Base-by-base conservation (phyloP, 73 alveolate genomes). In the Paraurostyla sp. region DNA sequence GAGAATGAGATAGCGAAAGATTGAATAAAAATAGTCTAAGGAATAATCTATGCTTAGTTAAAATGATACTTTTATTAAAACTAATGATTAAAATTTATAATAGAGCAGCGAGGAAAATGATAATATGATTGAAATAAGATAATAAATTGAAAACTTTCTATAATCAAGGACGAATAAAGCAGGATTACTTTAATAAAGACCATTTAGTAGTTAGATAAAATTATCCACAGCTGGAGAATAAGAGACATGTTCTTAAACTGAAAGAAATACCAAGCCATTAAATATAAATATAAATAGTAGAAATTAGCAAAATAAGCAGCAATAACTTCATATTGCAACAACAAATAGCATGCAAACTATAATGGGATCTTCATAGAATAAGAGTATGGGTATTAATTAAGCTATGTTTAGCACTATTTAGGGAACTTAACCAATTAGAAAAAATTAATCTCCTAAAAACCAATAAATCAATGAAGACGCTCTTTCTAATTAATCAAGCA, bases 201-300 rank as follows among this genome's bases (percentile, higher is more conserved):
- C 82, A 16, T 65, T 65, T 65, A 65, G 82, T 65, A 16, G 41
- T 40, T n/a, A n/a, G n/a, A n/a, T n/a, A n/a, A n/a, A n/a, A n/a
- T n/a, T n/a, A n/a, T n/a, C n/a, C n/a, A n/a, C n/a, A n/a, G n/a
- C n/a, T n/a, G n/a, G n/a, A 38, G 40, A 65, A 65, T 65, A 65
- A 65, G 36, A 22, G 41, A 1, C 16, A 18, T 9, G 9, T 18
- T 52, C 13, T 52, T 52, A 35, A 65, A 38, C 40, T 40, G 16
- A 22, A 65, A 65, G 56, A 65, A n/a, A n/a, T n/a, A n/a, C n/a
- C n/a, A n/a, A n/a, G n/a, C n/a, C n/a, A n/a, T n/a, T n/a, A n/a
- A 65, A 40, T 32, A 9, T 25, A 7, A 60, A 60, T 27, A 16
- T 23, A 16, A 18, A 60, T 18, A 60, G 78, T 60, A 60, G 78